These are phyloP conservation scores for Galerina sulciceps DNA, from an alignment of 768 basidiomycete species.

Conservation along the genomic window DNA sequence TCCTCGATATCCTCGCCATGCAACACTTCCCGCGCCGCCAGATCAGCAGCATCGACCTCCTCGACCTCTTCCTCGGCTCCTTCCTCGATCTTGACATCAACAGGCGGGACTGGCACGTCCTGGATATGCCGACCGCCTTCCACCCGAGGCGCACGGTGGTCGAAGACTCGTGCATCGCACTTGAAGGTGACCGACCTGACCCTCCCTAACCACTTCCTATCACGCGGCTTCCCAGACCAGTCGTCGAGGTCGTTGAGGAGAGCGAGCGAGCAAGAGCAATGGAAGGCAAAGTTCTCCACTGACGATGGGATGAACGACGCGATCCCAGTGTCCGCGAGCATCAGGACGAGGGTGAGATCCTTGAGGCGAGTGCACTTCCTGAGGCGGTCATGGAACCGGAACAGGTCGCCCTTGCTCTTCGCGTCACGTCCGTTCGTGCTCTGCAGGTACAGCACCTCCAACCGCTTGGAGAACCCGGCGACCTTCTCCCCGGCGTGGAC, in stretches of 20 bases:
- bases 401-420: background rate
- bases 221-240: constrained; percentile 9
- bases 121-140: background rate
- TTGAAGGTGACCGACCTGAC: constrained; percentile 10
- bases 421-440: constrained; percentile 13
- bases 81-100: background rate
- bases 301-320: background rate
- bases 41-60: constrained; percentile 1
- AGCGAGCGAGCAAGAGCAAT: constrained; percentile 11
- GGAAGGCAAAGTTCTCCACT: constrained; percentile 7
- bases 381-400: constrained; percentile 7
- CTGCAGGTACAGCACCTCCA: constrained; percentile 13
- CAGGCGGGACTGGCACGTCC: constrained; percentile 8
- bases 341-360: constrained; percentile 10
- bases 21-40: constrained; percentile 2
- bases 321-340: background rate
- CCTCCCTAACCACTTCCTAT: constrained; percentile 9
- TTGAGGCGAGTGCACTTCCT: constrained; percentile 10
- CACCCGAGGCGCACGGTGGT: background rate
- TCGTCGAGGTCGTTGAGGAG: constrained; percentile 12
- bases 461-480: constrained; percentile 9
- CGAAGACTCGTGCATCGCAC: constrained; percentile 5
- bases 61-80: background rate
- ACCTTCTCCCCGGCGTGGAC: constrained; percentile 6
- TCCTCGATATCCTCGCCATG: constrained; percentile 7